These are phyloP conservation scores for Xylaria bambusicola DNA, from an alignment of 495 filamentous ascomycete genomes.

Conservation along the genomic window DNA sequence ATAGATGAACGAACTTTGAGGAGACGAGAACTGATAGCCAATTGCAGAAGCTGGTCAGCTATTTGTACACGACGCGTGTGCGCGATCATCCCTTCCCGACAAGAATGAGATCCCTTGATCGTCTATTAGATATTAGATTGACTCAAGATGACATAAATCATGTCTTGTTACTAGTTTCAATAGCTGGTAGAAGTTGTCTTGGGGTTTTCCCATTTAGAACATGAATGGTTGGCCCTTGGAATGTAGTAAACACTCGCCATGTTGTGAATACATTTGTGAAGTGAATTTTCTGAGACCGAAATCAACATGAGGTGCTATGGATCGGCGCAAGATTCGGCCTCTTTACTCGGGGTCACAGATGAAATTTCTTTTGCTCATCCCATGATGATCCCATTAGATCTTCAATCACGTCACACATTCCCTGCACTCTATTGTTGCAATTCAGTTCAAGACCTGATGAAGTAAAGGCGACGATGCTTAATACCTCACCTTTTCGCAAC, in stretches of 20 bases:
- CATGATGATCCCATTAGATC: too few species aligned
- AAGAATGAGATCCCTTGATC: constrained; percentile 7
- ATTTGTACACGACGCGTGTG: constrained; percentile 5
- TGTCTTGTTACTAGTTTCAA: constrained; percentile 11
- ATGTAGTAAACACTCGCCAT: not conserved
- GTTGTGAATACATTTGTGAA: not conserved
- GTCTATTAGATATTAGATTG: not conserved
- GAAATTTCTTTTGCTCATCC: too few species aligned
- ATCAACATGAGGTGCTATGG: not conserved
- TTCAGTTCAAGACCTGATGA: too few species aligned
- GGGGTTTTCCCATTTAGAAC: not conserved
- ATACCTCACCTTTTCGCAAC: too few species aligned
- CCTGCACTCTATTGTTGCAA: too few species aligned
- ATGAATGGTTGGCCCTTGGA: constrained; percentile 9
- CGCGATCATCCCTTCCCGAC: not conserved
- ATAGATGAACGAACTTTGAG: not conserved
- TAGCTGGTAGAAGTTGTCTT: not conserved
- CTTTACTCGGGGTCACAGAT: too few species aligned
- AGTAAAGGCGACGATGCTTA: too few species aligned
- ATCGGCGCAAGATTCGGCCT: too few species aligned
- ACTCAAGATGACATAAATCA: not conserved
- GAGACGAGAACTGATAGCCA: not conserved
- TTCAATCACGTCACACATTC: too few species aligned
- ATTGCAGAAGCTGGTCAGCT: not conserved
- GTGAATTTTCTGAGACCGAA: not conserved